These are phyloP conservation scores for Agarophyton chilense DNA, from an alignment of 23 red algal genomes.

Conservation along the genomic window DNA sequence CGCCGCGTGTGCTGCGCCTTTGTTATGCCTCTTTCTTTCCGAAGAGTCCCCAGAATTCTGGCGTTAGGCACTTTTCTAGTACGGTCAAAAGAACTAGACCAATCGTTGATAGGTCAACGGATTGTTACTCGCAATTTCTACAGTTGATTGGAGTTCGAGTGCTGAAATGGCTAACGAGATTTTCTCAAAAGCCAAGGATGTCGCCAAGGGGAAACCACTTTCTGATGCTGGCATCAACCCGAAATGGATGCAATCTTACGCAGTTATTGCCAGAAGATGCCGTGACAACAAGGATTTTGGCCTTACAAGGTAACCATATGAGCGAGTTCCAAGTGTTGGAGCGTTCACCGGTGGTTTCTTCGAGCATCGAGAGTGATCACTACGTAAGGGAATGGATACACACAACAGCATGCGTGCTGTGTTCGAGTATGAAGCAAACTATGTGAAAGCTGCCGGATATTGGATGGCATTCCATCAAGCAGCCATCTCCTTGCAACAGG, in stretches of 20 bases:
- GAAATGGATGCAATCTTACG: constrained; percentile 4
- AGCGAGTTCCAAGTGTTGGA: not conserved
- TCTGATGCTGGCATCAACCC: constrained; percentile 23
- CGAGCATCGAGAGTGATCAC: not conserved
- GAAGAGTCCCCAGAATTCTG: constrained; percentile 8
- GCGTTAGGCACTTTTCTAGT: constrained; percentile 44
- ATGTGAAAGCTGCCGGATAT: not conserved
- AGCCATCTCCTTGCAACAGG: not conserved
- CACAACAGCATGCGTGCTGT: constrained; percentile 13
- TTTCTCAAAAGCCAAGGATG: not conserved
- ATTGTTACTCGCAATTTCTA: not conserved
- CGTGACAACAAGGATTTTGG: constrained; percentile 6
- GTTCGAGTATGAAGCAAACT: not conserved
- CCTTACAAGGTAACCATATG: constrained; percentile 10
- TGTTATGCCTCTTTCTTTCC: constrained; percentile 38
- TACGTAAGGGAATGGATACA: not conserved
- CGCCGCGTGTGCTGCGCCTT: no score
- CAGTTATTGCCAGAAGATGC: constrained; percentile 11
- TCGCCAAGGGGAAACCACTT: not conserved
- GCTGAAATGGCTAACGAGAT: not conserved
- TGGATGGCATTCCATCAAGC: constrained; percentile 24
- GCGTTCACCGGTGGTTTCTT: constrained; percentile 21
- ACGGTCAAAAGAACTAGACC: constrained; percentile 21
- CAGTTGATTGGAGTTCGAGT: not conserved
- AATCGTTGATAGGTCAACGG: not conserved